Evolutionary conservation across 352 stramenopile genomes (phyloP).

Genomic region (Phytophthora colocasiae): DNA sequence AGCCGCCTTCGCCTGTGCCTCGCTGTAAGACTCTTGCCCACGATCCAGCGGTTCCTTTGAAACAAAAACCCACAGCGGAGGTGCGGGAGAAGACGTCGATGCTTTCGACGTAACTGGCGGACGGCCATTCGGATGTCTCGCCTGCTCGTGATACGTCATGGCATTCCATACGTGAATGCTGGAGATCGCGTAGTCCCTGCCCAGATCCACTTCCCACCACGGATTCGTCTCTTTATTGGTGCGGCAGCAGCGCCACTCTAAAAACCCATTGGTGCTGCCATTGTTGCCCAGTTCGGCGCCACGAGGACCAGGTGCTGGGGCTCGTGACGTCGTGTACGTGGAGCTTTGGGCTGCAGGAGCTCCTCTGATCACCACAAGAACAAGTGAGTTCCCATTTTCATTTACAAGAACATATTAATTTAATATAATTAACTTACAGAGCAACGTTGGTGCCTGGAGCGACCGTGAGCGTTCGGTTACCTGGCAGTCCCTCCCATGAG

Average conservation of each 20-base stretch:
- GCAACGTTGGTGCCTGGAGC: slow-evolving; percentile 54
- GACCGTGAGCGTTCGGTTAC: slow-evolving; percentile 69
- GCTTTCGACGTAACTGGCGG: slow-evolving; percentile 50
- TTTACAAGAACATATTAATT: not conserved
- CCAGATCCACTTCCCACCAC: slow-evolving; percentile 82
- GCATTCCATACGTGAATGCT: slow-evolving; percentile 73
- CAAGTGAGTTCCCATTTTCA: not conserved
- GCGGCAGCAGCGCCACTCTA: slow-evolving; percentile 73
- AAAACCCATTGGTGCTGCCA: slow-evolving; percentile 70
- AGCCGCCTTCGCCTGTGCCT: slow-evolving; percentile 26
- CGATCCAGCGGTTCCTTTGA: slow-evolving; percentile 52
- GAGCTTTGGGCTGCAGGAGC: slow-evolving; percentile 56
- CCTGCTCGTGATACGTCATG: slow-evolving; percentile 75
- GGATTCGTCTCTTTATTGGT: slow-evolving; percentile 62
- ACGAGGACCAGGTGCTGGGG: slow-evolving; percentile 53
- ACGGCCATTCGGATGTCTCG: slow-evolving; percentile 46
- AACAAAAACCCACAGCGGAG: slow-evolving; percentile 64
- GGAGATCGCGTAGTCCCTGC: slow-evolving; percentile 37
- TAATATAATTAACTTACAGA: slow-evolving; percentile 45
- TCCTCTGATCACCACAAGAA: slow-evolving; percentile 7
- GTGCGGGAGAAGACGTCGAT: slow-evolving; percentile 36
- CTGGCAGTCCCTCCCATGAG: slow-evolving; percentile 78
- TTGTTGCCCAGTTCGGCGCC: slow-evolving; percentile 63
- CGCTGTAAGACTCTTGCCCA: slow-evolving; percentile 18
- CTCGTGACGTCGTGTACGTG: slow-evolving; percentile 47